Base-by-base conservation (phyloP, 1,284 basidiomycete species). In the Sanghuangporus sanghuang region DNA sequence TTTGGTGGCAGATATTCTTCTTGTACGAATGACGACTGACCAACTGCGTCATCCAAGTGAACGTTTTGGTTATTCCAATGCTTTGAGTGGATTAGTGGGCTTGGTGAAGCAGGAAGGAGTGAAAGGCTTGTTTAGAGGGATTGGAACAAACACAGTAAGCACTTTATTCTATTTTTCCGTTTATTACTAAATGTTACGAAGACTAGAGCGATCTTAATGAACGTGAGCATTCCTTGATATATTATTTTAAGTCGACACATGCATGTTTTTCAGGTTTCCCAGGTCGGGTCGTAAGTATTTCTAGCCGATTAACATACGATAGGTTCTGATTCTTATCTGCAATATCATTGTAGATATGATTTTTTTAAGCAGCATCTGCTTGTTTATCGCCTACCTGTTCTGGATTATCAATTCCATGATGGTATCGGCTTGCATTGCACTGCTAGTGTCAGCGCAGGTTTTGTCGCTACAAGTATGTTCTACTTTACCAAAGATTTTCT, bases 1-100 rank as follows among this genome's bases (percentile, higher is more conserved):
- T 48, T 8, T 56, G 59, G 44, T 49, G 63, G 21, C 55, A 67
- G 89, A 92, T 72, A 85, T 91, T 61, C 69, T 91, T 9, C 80
- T 95, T 67, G 92, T 96, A 18, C 81, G 93, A 64, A 96, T 96
- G 94, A 93, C 92, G 40, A 93, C 90, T 68, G 94, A 96, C 74
- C 83, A 85, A 14, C 80, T 87, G 44, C 84, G 89, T 70, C 86
- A 90, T 8, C 83, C 85, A 35, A 87, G 88, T 67, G 80, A 88
- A 69, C 79, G 87, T 67, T 90, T 92, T 70, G 83, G 86, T 62
- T 96, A 96, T 74, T 78, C 83, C 38, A 92, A 93, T 73, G 91
- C 87, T 40, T 68, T 94, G 44, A 80, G 81, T 64, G 93, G 93
- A 9, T 75, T 95, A 32, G 69, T 82, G 18, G 79, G 75, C 66